Percentiles rank a stretch among this genome's conserved stretches.
phyloP scores from a whole-genome alignment of 73 alveolate species.

The Paramecium biaurelia region DNA sequence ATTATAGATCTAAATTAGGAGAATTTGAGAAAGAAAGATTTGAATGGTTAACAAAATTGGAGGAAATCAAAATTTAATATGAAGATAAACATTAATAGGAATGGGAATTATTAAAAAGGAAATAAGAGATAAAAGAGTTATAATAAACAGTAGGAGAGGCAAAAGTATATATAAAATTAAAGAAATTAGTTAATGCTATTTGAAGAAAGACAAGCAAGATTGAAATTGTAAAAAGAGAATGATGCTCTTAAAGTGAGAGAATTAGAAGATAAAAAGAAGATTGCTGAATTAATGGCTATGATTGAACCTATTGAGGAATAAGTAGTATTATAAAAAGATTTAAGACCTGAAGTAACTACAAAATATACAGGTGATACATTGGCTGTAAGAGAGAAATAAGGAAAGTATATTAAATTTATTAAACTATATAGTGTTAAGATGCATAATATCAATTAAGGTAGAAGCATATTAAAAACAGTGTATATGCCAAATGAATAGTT shows the following conservation, averaged over 20 bases:
- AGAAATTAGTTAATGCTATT: slow-evolving; percentile 32
- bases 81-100: slow-evolving; percentile 36
- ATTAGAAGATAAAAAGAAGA: slow-evolving; percentile 40
- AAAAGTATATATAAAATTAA: not conserved
- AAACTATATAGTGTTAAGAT: not conserved
- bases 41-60: slow-evolving; percentile 48
- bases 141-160: slow-evolving; percentile 20
- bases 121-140: slow-evolving; percentile 19
- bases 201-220: slow-evolving; percentile 42
- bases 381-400: not conserved
- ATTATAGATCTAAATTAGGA: slow-evolving; percentile 37
- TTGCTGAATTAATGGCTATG: slow-evolving; percentile 32
- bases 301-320: slow-evolving; percentile 28
- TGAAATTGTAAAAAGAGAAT: slow-evolving; percentile 28
- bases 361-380: slow-evolving; percentile 6
- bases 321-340: slow-evolving; percentile 26
- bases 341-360: slow-evolving; percentile 52
- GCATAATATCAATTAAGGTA: slow-evolving; percentile 26
- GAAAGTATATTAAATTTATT: not conserved
- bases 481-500: slow-evolving; percentile 48
- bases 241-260: slow-evolving; percentile 22
- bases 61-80: slow-evolving; percentile 32
- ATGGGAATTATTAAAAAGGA: slow-evolving; percentile 45
- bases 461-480: slow-evolving; percentile 20
- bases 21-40: slow-evolving; percentile 47